Conservation (phyloP, 2,329 filamentous ascomycete species). For the Colletotrichum eremochloae region DNA sequence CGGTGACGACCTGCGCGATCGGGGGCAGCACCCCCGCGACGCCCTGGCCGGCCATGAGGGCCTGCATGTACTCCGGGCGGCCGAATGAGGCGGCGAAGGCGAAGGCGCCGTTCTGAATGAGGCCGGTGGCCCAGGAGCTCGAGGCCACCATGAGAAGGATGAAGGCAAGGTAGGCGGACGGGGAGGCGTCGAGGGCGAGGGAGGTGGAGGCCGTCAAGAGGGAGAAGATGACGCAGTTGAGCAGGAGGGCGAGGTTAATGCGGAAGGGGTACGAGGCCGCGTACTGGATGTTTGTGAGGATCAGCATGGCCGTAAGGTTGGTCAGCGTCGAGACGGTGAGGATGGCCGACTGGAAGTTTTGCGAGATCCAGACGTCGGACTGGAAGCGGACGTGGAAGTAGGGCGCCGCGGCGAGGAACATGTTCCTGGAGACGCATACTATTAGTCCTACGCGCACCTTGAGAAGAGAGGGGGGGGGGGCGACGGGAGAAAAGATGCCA, state of each 20-base stretch:
- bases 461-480: neutral
- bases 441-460: slow-evolving; percentile 9
- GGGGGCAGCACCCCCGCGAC: slow-evolving; percentile 92
- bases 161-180: slow-evolving; percentile 81
- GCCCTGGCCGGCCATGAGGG: slow-evolving; percentile 94
- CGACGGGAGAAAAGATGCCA: neutral
- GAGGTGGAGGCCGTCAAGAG: slow-evolving; percentile 86
- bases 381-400: slow-evolving; percentile 91
- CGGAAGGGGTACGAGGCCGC: slow-evolving; percentile 89
- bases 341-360: slow-evolving; percentile 91
- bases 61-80: slow-evolving; percentile 90
- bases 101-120: slow-evolving; percentile 95
- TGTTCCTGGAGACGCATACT: slow-evolving; percentile 75
- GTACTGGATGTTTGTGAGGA: slow-evolving; percentile 84
- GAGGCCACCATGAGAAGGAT: slow-evolving; percentile 84
- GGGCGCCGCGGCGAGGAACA: slow-evolving; percentile 95
- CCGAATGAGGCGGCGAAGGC: slow-evolving; percentile 91
- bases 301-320: slow-evolving; percentile 81
- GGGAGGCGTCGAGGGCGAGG: slow-evolving; percentile 71
- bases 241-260: slow-evolving; percentile 80
- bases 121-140: slow-evolving; percentile 83
- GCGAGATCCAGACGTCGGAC: slow-evolving; percentile 76
- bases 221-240: slow-evolving; percentile 83
- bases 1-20: slow-evolving; percentile 86
- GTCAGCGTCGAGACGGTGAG: slow-evolving; percentile 87